Evolutionary conservation across 169 alveolate species (phyloP).

Genomic region (Plasmodium knowlesi): DNA sequence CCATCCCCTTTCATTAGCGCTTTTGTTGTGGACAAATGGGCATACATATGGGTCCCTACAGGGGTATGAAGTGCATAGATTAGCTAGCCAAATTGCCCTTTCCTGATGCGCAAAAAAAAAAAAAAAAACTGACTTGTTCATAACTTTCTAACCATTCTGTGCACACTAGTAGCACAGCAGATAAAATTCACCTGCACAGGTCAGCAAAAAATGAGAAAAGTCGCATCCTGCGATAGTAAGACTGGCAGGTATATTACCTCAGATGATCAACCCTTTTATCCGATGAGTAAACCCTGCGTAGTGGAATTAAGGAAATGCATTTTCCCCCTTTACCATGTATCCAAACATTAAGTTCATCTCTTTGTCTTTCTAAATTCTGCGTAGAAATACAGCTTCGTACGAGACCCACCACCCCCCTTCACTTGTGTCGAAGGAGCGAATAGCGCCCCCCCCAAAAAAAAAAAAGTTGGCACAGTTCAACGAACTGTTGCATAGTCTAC

Average conservation of each 20-base stretch:
- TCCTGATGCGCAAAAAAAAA: not conserved
- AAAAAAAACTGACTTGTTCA: conserved; percentile 19
- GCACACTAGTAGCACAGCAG: not conserved
- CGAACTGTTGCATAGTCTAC: not conserved
- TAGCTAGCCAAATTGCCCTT: not conserved
- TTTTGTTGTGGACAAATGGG: not conserved
- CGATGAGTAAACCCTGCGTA: not conserved
- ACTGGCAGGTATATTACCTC: not conserved
- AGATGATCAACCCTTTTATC: not conserved
- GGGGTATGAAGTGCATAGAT: not conserved
- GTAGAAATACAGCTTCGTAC: not conserved
- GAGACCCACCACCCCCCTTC: not conserved
- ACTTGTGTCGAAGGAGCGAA: not conserved
- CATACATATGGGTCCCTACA: not conserved
- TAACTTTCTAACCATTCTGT: not conserved
- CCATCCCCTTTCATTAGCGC: not conserved
- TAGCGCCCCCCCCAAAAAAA: too few relatives aligned
- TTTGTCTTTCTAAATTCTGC: not conserved
- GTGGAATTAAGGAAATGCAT: not conserved
- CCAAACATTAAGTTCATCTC: not conserved
- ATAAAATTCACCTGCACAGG: not conserved
- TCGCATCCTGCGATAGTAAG: not conserved
- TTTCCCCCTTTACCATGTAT: not conserved
- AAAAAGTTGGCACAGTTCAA: not conserved
- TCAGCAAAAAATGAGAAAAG: not conserved